Conservation (phyloP, 352 stramenopile species). For the Phytophthora agathidicida region DNA sequence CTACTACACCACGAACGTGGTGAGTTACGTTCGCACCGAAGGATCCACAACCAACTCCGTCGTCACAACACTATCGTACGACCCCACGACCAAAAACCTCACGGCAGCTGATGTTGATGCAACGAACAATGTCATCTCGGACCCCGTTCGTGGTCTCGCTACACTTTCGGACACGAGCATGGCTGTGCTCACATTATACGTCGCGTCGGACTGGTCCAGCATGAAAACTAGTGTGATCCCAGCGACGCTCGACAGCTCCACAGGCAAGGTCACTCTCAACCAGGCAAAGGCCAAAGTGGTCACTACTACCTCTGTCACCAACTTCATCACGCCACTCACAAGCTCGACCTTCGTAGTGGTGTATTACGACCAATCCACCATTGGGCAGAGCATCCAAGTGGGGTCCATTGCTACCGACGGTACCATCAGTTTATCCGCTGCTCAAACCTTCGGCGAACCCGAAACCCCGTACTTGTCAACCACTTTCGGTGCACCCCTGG, state of each 20-base stretch:
- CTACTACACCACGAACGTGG: slow-evolving; percentile 52
- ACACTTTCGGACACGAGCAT: slow-evolving; percentile 63
- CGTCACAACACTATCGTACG: slow-evolving; percentile 54
- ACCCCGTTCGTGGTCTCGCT: slow-evolving; percentile 53
- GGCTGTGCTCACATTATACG: slow-evolving; percentile 33
- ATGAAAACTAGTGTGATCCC: slow-evolving; percentile 24
- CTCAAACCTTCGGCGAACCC: slow-evolving; percentile 43
- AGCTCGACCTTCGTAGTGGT: slow-evolving; percentile 46
- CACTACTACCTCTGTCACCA: slow-evolving; percentile 35
- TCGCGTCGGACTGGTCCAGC: not conserved
- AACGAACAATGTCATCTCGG: slow-evolving; percentile 32
- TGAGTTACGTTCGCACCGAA: slow-evolving; percentile 50
- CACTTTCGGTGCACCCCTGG: slow-evolving; percentile 42
- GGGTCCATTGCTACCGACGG: slow-evolving; percentile 38
- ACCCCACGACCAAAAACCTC: slow-evolving; percentile 38
- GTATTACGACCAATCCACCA: slow-evolving; percentile 53
- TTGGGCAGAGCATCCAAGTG: slow-evolving; percentile 43
- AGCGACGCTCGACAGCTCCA: slow-evolving; percentile 28
- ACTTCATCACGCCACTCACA: slow-evolving; percentile 45
- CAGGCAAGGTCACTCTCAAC: slow-evolving; percentile 18
- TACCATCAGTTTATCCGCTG: slow-evolving; percentile 42
- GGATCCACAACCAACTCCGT: slow-evolving; percentile 38
- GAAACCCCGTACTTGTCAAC: no score
- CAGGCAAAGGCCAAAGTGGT: slow-evolving; percentile 29
- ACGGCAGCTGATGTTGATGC: slow-evolving; percentile 12